Base-by-base conservation (phyloP, 768 basidiomycete species). In the Boletus barrowsii region DNA sequence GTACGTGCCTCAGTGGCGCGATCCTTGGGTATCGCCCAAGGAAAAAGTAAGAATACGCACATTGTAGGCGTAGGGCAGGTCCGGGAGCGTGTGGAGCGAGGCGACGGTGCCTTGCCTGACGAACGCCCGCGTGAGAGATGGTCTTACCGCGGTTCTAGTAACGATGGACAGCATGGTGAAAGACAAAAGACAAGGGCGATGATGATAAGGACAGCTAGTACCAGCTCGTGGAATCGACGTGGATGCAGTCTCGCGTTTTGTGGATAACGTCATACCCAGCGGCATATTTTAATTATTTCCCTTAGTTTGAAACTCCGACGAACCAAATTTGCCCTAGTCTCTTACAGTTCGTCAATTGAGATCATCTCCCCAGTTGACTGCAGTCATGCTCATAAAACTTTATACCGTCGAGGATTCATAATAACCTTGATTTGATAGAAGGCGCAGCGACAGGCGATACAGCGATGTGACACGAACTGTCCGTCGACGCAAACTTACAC, bases 51-150 rank as follows among this genome's bases (percentile, higher is more conserved):
- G 7, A 9, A 26, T 10, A 71, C 80, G 56, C 49, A 88, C 91
- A 72, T 92, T 81, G 70, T 94, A 90, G 18, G 76, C 75, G 67
- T 93, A 94, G 42, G 91, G 88, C 30, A 95, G 76, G 39, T 82
- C 74, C 5, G 93, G 92, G 20, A 94, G 81, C 6, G 87, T 87
- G 73, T 93, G 89, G 54, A 84, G 43, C 13, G 75, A 73, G 35
- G 83, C 74, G 14, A 73, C 61, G 39, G 74, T 63, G 29, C 73
- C 66, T 15, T 74, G 71, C 48, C 75, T 73, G 3, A 70, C 72
- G 51, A 83, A 76, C 15, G 79, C 55, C 48, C 84, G 81, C 33
- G 76, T 60, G 42, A 81, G 54, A 9, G 75, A 61, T 18, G 79
- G 78, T 55, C 76, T 78, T 32, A 77, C 62, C 37, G 73, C 61